Percentiles rank a stretch among this genome's conserved stretches.
Evolutionary conservation across 108 stramenopile species (phyloP).

Genomic region (Cyclotella choctawhatcheeana): DNA sequence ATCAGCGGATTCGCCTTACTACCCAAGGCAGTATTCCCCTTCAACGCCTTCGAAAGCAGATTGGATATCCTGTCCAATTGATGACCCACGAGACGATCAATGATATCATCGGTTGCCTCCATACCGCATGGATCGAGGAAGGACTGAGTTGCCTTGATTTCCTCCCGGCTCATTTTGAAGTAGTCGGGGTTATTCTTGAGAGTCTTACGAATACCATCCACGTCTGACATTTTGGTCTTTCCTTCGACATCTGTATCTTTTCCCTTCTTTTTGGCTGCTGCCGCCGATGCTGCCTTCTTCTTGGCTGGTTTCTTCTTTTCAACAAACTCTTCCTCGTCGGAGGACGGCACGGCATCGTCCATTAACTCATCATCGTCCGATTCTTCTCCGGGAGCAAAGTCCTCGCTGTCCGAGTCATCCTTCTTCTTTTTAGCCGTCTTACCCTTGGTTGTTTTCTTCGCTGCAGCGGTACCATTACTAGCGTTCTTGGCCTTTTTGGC

Average conservation of each 20-base stretch:
- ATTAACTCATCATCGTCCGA: conserved; percentile 10
- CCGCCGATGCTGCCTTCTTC: not conserved
- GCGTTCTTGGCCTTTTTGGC: conserved; percentile 7
- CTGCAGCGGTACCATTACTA: no score
- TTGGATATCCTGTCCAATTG: conserved; percentile 62
- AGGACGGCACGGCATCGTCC: conserved; percentile 1
- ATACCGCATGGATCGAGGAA: conserved; percentile 79
- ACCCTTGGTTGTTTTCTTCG: conserved; percentile 11
- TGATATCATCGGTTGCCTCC: conserved; percentile 80
- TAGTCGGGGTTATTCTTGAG: conserved; percentile 51
- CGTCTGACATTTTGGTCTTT: conserved; percentile 51
- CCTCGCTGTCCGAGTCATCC: conserved; percentile 3
- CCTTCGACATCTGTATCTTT: conserved; percentile 3
- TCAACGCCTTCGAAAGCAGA: conserved; percentile 44
- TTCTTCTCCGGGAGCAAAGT: conserved; percentile 6
- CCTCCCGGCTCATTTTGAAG: conserved; percentile 39
- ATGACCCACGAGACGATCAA: conserved; percentile 61
- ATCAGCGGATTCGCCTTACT: conserved; percentile 41
- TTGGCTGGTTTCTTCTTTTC: not conserved
- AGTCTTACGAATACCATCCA: conserved; percentile 24
- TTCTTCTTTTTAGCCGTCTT: conserved; percentile 5
- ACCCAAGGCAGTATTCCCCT: conserved; percentile 29
- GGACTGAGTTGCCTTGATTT: conserved; percentile 33
- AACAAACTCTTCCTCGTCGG: conserved; percentile 6
- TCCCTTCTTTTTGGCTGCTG: not conserved